phyloP scores from a whole-genome alignment of 257 asterid genomes.

The Solanum sejunctum region DNA sequence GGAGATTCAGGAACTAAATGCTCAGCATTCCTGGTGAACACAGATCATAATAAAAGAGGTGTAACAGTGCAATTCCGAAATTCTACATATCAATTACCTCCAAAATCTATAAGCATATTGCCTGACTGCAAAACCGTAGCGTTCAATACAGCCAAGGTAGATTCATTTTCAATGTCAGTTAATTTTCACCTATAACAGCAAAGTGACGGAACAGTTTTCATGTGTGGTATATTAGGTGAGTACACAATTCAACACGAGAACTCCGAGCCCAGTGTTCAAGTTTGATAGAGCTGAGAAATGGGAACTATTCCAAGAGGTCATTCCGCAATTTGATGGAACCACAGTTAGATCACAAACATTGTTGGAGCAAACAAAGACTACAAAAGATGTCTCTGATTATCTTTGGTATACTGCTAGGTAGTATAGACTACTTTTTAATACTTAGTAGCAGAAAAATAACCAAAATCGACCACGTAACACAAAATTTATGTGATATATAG shows the following conservation, averaged over 20 bases:
- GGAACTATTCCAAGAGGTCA: constrained; percentile 44
- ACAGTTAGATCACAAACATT: constrained; percentile 25
- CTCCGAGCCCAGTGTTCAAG: constrained; percentile 19
- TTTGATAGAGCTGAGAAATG: constrained; percentile 36
- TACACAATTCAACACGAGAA: constrained; percentile 32
- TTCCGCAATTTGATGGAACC: constrained; percentile 36
- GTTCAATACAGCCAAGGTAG: constrained; percentile 72
- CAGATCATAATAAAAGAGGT: background rate
- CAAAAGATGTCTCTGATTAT: constrained; percentile 77
- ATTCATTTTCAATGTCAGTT: background rate
- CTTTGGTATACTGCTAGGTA: constrained; percentile 83
- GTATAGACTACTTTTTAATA: too few species aligned
- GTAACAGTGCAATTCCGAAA: constrained; percentile 37
- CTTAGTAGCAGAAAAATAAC: too few species aligned
- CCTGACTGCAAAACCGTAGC: constrained; percentile 64
- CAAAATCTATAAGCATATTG: constrained; percentile 66
- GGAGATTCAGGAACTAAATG: constrained; percentile 34
- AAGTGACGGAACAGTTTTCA: background rate
- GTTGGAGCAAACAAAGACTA: constrained; percentile 70
- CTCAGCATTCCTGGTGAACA: constrained; percentile 72
- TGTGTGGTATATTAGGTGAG: constrained; percentile 28
- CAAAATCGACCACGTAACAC: background rate
- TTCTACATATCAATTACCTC: constrained; percentile 37
- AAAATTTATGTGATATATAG: constrained; percentile 16
- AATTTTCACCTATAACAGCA: background rate